Evolutionary conservation across 2,329 filamentous ascomycete species (phyloP).

Genomic region (Aspergillus quadricinctus): DNA sequence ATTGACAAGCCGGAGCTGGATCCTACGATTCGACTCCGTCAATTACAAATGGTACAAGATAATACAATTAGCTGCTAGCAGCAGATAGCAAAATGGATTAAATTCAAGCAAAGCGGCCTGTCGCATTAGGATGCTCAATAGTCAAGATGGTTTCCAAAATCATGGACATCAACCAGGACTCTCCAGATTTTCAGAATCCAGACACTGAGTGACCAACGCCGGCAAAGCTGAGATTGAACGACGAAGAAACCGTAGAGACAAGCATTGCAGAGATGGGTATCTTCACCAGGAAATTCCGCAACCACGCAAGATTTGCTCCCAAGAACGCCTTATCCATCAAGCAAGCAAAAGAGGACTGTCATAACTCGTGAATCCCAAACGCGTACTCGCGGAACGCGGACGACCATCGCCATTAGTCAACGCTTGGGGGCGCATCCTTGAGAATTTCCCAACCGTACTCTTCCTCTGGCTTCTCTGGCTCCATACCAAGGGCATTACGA

Average conservation of each 20-base stretch:
- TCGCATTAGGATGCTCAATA: neutral
- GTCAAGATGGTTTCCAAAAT: constrained; percentile 3
- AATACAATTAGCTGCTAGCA: neutral
- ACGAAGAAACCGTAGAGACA: constrained; percentile 12
- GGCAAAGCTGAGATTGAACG: neutral
- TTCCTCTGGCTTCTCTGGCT: constrained; percentile 45
- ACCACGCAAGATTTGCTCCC: constrained; percentile 14
- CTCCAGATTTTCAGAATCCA: constrained; percentile 1
- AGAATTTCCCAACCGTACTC: constrained; percentile 48
- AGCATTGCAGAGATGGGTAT: constrained; percentile 22
- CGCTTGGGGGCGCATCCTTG: constrained; percentile 37
- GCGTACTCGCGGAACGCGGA: neutral
- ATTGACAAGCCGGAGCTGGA: neutral
- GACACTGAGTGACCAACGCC: neutral
- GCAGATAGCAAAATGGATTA: neutral
- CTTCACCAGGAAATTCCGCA: constrained; percentile 17
- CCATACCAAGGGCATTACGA: constrained; percentile 45
- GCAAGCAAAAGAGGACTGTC: constrained; percentile 12
- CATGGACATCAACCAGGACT: constrained; percentile 2
- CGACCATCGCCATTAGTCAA: constrained; percentile 20
- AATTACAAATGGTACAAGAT: neutral
- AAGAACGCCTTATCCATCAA: constrained; percentile 18
- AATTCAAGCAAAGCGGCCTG: neutral
- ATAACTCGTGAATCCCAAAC: constrained; percentile 14
- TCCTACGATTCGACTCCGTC: neutral